Base-by-base conservation (phyloP, 768 basidiomycete genomes). In the Lentinula lateritia region DNA sequence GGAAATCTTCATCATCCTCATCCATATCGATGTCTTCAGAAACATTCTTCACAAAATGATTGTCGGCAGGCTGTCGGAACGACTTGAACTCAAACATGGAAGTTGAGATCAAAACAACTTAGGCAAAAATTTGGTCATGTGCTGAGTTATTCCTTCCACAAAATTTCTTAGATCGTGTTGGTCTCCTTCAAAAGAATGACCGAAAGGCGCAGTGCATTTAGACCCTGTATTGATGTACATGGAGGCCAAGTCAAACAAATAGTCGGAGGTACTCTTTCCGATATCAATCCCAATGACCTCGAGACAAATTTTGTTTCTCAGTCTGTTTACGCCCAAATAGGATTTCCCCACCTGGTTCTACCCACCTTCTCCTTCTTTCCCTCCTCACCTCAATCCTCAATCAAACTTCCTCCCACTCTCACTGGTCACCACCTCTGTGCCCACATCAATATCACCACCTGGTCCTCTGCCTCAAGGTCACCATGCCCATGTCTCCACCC, bases 241-340 rank as follows among this genome's bases (percentile, higher is more conserved):
- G 83, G 88, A 62, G 97, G 97, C 5, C 81, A 93, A 68, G 97
- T 99, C 61, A 98, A 98, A 75, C 97, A 99, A 75, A 98, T 99
- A 59, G 92, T 99, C 13, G 97, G 97, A 46, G 93, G 95, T 3
- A 95, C 94, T 4, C 81, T 99, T 35, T 91, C 90, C 18, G 89
- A 93, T 55, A 66, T 73, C 23, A 71, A 82, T 38, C 83, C 89
- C 6, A 75, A 79, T 20, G 71, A 70, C 43, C 79, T 97, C 65
- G 83, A 83, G 72, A 95, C 93, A 18, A 98, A 99, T 72, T 98
- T 95, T 69, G 86, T 97, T 46, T 86, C 95, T 63, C 91, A 85
- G 95, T 89, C 67, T 66, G 84, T 78, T 20, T 61, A 28, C 41
- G n/a, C n/a, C n/a, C n/a, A n/a, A n/a, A n/a, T n/a, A n/a, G n/a